Conservation (phyloP, 2,329 filamentous ascomycete species). For the Intubia oerlemansii region DNA sequence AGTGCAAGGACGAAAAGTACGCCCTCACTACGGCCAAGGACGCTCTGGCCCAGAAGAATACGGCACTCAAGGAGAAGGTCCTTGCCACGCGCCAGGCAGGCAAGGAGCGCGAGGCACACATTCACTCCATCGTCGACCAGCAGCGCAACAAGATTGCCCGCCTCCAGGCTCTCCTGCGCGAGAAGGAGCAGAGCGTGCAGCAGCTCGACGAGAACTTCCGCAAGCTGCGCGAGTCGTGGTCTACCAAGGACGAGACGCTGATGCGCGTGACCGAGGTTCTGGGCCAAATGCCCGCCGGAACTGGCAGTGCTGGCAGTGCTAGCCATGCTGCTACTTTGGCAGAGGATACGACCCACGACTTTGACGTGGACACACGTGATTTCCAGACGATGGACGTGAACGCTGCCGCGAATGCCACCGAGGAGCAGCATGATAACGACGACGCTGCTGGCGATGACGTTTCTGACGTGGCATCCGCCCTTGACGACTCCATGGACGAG, state of each 20-base stretch:
- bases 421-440: not conserved
- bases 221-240: conserved; percentile 8
- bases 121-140: conserved; percentile 5
- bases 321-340: too few species aligned
- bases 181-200: conserved; percentile 7
- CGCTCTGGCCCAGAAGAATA: conserved; percentile 3
- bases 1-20: conserved; percentile 6
- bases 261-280: conserved; percentile 6
- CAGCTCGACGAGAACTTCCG: conserved; percentile 8
- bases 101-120: conserved; percentile 4
- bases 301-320: too few species aligned
- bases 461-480: not conserved
- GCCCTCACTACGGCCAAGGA: conserved; percentile 3
- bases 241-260: conserved; percentile 7
- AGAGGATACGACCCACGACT: conserved; percentile 1
- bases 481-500: conserved; percentile 7
- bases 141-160: conserved; percentile 6
- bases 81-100: conserved; percentile 4
- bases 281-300: conserved; percentile 4
- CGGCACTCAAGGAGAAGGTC: conserved; percentile 3
- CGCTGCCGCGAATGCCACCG: not conserved
- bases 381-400: conserved; percentile 1
- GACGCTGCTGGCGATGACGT: not conserved
- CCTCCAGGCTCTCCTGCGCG: conserved; percentile 5
- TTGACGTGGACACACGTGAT: conserved; percentile 3